Base-by-base conservation (phyloP, 768 basidiomycete species). In the Crassisporium funariophilum region DNA sequence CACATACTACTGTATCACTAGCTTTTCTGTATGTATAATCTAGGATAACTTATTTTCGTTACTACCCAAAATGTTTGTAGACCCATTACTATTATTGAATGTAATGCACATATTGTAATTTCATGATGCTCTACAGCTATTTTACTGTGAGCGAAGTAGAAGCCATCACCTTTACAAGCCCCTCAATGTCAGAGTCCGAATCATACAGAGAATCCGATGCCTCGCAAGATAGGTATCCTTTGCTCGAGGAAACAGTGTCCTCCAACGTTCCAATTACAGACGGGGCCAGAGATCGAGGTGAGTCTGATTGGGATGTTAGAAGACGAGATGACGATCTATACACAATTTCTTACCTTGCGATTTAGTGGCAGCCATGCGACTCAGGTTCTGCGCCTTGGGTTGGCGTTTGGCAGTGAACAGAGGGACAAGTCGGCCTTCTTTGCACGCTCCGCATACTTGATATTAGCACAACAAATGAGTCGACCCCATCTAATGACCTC, bases 371-470 rank as follows among this genome's bases (percentile, higher is more conserved):
- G 77, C 78, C 63, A 76, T 67, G 35, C 69, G 70, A 52, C 76
- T 71, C 19, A 63, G 63, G 54, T 68, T 70, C 9, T 65, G 61
- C 7, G 62, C 70, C 46, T 69, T 70, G 4, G 72, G 41, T 57
- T 60, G 46, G 3, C 63, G 55, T 33, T 65, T 70, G 35, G 73
- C 67, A 15, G 61, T 56, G 61, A 88, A 88, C 16, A 81, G 67
- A 9, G 87, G 81, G 9, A 76, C 55, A 7, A 89, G 74, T 42
- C 63, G 73, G 5, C 87, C 86, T 35, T 65, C 70, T 58, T 75
- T 79, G 57, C 88, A 90, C 1, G 69, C 74, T 12, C 84, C 84
- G 52, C 88, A 90, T 2, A 81, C 88, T 89, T 22, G n/a, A 23
- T 5, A 34, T 27, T 17, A 15, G 29, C 12, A 22, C 35, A 16